Base-by-base conservation (phyloP, 2,329 filamentous ascomycete genomes). In the Stagonosporopsis rhizophila region DNA sequence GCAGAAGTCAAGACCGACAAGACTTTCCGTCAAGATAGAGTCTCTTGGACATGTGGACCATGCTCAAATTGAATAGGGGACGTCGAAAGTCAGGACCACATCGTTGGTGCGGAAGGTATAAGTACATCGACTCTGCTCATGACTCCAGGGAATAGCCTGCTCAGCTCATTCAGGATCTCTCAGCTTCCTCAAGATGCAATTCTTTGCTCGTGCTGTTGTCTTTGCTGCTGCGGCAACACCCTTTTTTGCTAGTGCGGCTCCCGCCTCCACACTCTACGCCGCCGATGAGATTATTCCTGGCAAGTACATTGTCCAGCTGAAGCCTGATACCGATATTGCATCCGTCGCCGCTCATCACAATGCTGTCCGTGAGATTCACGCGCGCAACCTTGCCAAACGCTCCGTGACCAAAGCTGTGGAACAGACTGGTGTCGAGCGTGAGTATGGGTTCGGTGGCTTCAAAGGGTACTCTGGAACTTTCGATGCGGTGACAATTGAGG, bases 221-320 rank as follows among this genome's bases (percentile, higher is more conserved):
- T 42, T 73, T 22, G 66, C 62, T 22, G 66, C 59, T 6, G 63
- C 61, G 14, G 67, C 61, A 11, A 56, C 65, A 14, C 67, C 67
- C 3, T 68, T 70, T 30, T 38, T 73, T 1, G 55, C 58, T 3
- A 52, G 61, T 15, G 69, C 67, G 38, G 66, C 64, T 38, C 70
- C 70, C 7, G 39, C 69, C 6, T 30, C 37, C 8, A 11, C 54
- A 9, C 48, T 55, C 14, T 28, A 65, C 19, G 67, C 79, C 14
- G 67, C 79, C 41, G 71, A 73, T 14, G 52, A 22, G 6, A 40
- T 39, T 7, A 44, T 55, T 23, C 40, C 45, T 19, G 74, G 73
- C 58, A 78, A 78, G 69, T 81, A 78, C 66, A 78, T 80, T 51
- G 70, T 80, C 53, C 76, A 75, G 60, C 46, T 81, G 51, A 78